Base-by-base conservation (phyloP, 345 rosid species). In the Dimocarpus longan region DNA sequence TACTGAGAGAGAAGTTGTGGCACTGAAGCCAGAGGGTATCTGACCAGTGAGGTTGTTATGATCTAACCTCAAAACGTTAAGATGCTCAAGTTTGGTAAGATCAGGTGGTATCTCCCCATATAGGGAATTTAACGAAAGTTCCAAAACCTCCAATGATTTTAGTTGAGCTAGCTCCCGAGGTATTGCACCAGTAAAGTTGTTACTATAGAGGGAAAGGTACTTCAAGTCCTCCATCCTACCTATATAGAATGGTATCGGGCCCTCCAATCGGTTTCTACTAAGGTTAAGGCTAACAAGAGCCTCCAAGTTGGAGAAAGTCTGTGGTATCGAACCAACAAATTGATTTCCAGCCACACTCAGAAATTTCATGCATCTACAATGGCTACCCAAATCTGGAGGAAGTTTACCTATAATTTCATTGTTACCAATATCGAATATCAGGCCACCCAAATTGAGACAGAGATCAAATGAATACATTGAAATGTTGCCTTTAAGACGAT, bases 41-140 rank as follows among this genome's bases (percentile, higher is more conserved):
- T 82, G 69, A 39, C 90, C 90, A 26, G 81, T 73, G 28, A 88
- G 83, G 28, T 81, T 80, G 68, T 88, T 88, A 75, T 85, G 86
- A 62, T 84, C 87, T 43, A 89, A 50, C 64, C 76, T 79, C 78
- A 89, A 68, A 76, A 81, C 57, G 73, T 28, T 84, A 12, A 89
- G 92, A 78, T 79, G 86, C 74, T 80, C 67, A 70, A 87, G 84
- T 76, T 79, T 81, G 10, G 84, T 66, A 22, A 89, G 60, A 54
- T 73, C 81, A 70, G 84, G 60, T 5, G 87, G 89, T 70, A 87
- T 87, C 75, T 81, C 84, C 66, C 90, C 90, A 5, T 83, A 76
- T 15, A 89, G 79, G 8, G 82, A 64, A 43, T 89, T 89, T 24
- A 70, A 84, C 26, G 87, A 87, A 81, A 89, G 85, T 24, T 87